Base-by-base conservation (phyloP, 345 rosid genomes). In the Erysimum cheiranthoides region DNA sequence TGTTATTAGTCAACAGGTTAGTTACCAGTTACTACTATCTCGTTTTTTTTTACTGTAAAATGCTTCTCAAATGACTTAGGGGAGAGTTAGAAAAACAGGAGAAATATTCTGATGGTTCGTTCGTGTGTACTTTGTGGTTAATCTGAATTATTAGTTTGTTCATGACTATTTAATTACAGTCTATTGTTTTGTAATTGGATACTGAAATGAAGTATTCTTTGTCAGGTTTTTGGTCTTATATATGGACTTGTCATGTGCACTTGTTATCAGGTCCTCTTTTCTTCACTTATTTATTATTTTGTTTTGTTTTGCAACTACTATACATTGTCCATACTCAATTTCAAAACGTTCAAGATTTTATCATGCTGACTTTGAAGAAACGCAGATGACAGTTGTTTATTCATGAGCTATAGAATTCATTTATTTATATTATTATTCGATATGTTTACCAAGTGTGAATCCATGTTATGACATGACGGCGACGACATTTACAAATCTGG, bases 61-160 rank as follows among this genome's bases (percentile, higher is more conserved):
- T 68, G 72, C 61, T 39, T 53, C 16, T 68, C 16, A 6, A 28
- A 51, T 28, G 30, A 57, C 34, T 57, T 70, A 28, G 14, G 38
- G 10, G 9, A 12, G 5, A 69, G 2, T 54, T 39, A 16, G 3
- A 3, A 11, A 28, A 42, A 42, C n/a, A 42, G 46, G 6, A 40
- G 2, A 4, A 42, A n/a, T 42, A 12, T 42, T 42, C 46, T 12
- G 5, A 4, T 42, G 46, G 46, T 42, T 21, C 12, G 46, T 42
- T 42, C 46, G 1, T 12, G 46, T 42, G 16, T 45, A 12, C 39
- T n/a, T 45, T 30, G 68, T 64, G 51, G 52, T 43, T 43, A 34
- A 34, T 38, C 11, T 9, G 40, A 8, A 17, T n/a, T 16, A 30
- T 10, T 45, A 32, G 57, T 47, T 66, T 32, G 3, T 17, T 34